A percentile compares a stretch with the other conserved stretches of the same genome.
These are phyloP conservation scores for Tanozyma kutaoensis DNA, from an alignment of 805 yeast species.

Conservation along the genomic window DNA sequence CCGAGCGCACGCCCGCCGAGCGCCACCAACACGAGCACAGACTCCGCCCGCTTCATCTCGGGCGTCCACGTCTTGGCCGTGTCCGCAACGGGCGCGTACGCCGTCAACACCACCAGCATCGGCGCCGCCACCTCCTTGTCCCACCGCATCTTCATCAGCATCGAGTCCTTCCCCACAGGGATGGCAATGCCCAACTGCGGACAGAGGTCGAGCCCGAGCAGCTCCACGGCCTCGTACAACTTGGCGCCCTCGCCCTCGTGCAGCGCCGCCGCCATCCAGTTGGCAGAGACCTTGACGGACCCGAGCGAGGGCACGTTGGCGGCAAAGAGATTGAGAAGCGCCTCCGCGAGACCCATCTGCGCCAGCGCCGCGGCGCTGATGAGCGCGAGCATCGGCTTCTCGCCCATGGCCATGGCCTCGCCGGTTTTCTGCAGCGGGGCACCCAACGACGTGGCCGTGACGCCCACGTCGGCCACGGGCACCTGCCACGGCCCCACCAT, in stretches of 20 bases:
- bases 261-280: slow-evolving; percentile 98
- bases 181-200: slow-evolving; percentile 84
- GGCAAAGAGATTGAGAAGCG: slow-evolving; percentile 76
- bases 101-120: slow-evolving; percentile 77
- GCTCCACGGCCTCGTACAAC: slow-evolving; percentile 92
- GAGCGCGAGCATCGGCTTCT: slow-evolving; percentile 81
- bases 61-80: slow-evolving; percentile 96
- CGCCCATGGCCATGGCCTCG: slow-evolving; percentile 97
- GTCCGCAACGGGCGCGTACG: slow-evolving; percentile 77
- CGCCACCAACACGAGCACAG: slow-evolving; percentile 69
- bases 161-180: slow-evolving; percentile 98
- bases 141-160: slow-evolving; percentile 99
- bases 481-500: slow-evolving; percentile 99
- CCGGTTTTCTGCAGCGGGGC: slow-evolving; percentile 63
- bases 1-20: slow-evolving; percentile 59
- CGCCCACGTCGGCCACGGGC: slow-evolving; percentile 97
- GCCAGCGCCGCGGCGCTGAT: slow-evolving; percentile 87
- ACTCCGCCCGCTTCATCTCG: slow-evolving; percentile 40
- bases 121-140: slow-evolving; percentile 94
- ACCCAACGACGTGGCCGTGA: slow-evolving; percentile 83
- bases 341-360: slow-evolving; percentile 90
- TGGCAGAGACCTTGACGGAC: slow-evolving; percentile 80
- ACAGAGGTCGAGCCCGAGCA: slow-evolving; percentile 87
- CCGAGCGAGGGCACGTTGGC: slow-evolving; percentile 73
- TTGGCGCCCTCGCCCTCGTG: slow-evolving; percentile 93